Base-by-base conservation (phyloP, 177 flowering plant species). In the Vitis hybrid region DNA sequence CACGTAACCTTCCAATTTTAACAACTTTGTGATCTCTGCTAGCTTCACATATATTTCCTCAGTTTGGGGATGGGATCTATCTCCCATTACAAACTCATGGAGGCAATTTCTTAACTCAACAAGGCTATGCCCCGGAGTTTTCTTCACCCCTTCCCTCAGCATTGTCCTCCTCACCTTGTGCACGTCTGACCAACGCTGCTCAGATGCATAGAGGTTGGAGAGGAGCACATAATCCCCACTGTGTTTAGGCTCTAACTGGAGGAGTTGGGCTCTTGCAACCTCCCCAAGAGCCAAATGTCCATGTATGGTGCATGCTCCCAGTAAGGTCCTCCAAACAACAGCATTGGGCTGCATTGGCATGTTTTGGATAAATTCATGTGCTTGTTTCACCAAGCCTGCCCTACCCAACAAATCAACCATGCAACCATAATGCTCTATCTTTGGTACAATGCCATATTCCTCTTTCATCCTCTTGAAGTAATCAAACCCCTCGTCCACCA, bases 211-310 rank as follows among this genome's bases (percentile, higher is more conserved):
- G 1, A 90, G 82, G 73, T 92, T 90, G 1, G 97, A 89, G 48
- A 92, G 78, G n/a, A 90, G 88, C 67, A 92, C 94, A 72, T 81
- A 90, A 61, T 92, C 97, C 3, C 96, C 96, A 59, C 87, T 74
- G 73, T 90, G 84, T 52, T 79, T 75, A 11, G 91, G 95, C 59
- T 90, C 97, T 50, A 90, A 71, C n/a, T 66, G 65, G 48, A 73
- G 68, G 10, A 88, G 79, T 45, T 74, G 74, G 1, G 74, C 74
- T 80, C 87, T 83, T n/a, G 85, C 90, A 45, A 75, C 57, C 75
- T 90, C 92, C 11, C 82, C 97, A 60, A 90, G 65, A 50, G 59
- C 77, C 77, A 84, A 66, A 68, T 86, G 76, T 12, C 86, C 86
- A 66, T 90, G 93, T 12, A 78, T 72, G 22, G 85, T 74, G 75